Conservation (phyloP, 352 stramenopile species). For the Pythium monospermum region DNA sequence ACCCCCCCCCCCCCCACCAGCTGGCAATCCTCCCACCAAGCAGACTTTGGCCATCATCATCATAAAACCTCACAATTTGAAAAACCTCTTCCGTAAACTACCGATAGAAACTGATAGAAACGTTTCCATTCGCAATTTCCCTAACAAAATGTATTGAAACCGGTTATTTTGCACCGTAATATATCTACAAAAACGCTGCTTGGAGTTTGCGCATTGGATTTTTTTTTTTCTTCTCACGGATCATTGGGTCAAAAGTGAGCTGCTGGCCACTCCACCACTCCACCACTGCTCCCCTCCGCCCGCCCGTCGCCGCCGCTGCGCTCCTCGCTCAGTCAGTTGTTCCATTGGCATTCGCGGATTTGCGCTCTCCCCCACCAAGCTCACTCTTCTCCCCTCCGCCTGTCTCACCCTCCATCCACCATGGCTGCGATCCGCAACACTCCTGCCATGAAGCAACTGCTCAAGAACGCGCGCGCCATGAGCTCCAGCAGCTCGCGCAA, state of each 20-base stretch:
- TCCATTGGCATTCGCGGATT: slow-evolving; percentile 61
- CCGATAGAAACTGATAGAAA: slow-evolving; percentile 2
- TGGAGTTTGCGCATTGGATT: slow-evolving; percentile 18
- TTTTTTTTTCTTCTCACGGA: slow-evolving; percentile 1
- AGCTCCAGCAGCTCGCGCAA: slow-evolving; percentile 77
- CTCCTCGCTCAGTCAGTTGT: too few species aligned
- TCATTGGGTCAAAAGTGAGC: slow-evolving; percentile 12
- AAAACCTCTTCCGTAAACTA: slow-evolving; percentile 6
- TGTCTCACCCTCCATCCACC: slow-evolving; percentile 1
- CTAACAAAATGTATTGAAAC: not conserved
- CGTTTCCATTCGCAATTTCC: slow-evolving; percentile 2
- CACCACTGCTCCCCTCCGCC: not conserved
- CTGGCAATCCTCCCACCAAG: slow-evolving; percentile 6
- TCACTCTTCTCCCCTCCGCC: slow-evolving; percentile 2
- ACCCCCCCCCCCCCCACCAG: slow-evolving; percentile 13
- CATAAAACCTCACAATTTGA: slow-evolving; percentile 4
- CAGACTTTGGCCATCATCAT: slow-evolving; percentile 2
- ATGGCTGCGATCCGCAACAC: slow-evolving; percentile 43
- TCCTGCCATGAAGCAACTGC: slow-evolving; percentile 24
- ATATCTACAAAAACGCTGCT: slow-evolving; percentile 3
- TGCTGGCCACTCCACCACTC: not conserved
- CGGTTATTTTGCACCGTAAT: slow-evolving; percentile 10
- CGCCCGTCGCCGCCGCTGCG: not conserved
- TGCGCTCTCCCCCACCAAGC: slow-evolving; percentile 28
- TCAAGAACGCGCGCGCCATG: slow-evolving; percentile 54